phyloP scores from a whole-genome alignment of 805 yeast genomes.

The Saturnispora serradocipensis region DNA sequence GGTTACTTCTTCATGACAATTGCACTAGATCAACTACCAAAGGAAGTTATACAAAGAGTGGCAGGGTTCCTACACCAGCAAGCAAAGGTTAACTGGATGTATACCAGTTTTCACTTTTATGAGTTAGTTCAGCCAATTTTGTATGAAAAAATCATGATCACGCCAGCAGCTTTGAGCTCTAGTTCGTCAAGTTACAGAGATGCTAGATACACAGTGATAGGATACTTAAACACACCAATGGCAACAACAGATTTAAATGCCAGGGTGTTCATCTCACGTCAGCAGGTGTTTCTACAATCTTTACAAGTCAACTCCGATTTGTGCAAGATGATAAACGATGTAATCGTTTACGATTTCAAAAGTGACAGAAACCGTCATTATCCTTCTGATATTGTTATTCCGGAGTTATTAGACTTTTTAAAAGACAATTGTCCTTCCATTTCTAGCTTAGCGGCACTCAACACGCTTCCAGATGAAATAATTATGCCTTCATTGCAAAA shows the following conservation, averaged over 20 bases:
- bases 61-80: constrained; percentile 32
- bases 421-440: constrained; percentile 12
- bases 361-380: constrained; percentile 11
- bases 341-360: constrained; percentile 28
- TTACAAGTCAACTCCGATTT: constrained; percentile 29
- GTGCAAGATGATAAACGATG: constrained; percentile 25
- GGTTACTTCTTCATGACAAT: neutral
- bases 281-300: constrained; percentile 33
- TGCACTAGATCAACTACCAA: constrained; percentile 14
- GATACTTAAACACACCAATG: constrained; percentile 28
- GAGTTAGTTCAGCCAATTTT: constrained; percentile 25
- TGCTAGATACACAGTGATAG: constrained; percentile 30
- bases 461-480: neutral
- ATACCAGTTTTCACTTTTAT: constrained; percentile 26
- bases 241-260: constrained; percentile 31
- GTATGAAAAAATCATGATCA: constrained; percentile 31
- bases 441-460: constrained; percentile 2
- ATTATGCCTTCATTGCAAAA: constrained; percentile 4
- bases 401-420: constrained; percentile 6
- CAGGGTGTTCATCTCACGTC: constrained; percentile 29
- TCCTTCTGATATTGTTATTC: neutral
- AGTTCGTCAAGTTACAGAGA: constrained; percentile 26
- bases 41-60: constrained; percentile 15
- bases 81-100: constrained; percentile 27
- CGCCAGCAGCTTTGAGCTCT: constrained; percentile 27